Evolutionary conservation across 768 basidiomycete genomes (phyloP), one percentile per base, ranked within the genome.

Genomic region (Scleroderma citrinum): DNA sequence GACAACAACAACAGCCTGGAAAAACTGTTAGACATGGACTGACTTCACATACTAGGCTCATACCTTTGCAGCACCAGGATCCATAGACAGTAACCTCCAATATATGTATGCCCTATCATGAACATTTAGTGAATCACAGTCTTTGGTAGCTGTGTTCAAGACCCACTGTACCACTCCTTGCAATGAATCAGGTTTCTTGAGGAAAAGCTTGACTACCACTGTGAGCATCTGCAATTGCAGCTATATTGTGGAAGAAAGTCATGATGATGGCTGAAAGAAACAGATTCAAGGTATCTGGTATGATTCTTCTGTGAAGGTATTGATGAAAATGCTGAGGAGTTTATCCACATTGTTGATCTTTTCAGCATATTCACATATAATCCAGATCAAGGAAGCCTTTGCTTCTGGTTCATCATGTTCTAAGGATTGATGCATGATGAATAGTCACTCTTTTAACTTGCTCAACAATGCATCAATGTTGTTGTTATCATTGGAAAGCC

Each of bases 281-380:
- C 11, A 1, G 11, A 2, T 2, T 17, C 35, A n/a, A n/a, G n/a
- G n/a, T n/a, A n/a, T n/a, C n/a, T n/a, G n/a, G n/a, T n/a, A n/a
- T n/a, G n/a, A n/a, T 68, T 99, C 96, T 60, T 99, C 96, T 24
- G 78, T 85, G 70, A 98, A 98, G 2, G 85, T 77, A 48, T 95
- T 90, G 19, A 99, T 86, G 64, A 96, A 97, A 44, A 87, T 85
- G 13, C 81, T 78, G 56, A 98, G 73, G 20, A 99, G 75, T 58
- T 97, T 94, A 63, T 90, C 92, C 3, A 94, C 93, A 55, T 99
- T 99, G 58, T 94, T 91, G 55, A 98, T 97, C 71, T 92, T 95
- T 66, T 87, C 87, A 3, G 95, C 93, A 59, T 99, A 96, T 71
- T 97, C 93, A 48, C 95, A 96, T 56, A 98, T 93, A 59, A 99